Conservation (phyloP, 495 filamentous ascomycete genomes). For the Penicillium fimorum region DNA sequence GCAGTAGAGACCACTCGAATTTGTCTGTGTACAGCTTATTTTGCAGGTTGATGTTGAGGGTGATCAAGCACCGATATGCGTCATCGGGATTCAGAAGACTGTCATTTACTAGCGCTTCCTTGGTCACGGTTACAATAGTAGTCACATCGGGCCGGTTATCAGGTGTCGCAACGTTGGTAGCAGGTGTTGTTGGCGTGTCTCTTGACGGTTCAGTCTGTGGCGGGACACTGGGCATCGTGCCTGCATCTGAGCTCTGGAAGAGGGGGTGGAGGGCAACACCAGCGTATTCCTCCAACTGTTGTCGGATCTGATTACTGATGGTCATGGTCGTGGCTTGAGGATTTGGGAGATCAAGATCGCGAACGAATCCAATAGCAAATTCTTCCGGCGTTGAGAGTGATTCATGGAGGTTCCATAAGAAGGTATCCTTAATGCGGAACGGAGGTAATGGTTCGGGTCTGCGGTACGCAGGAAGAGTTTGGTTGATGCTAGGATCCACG, state of each 20-base stretch:
- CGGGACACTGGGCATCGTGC: slow-evolving; percentile 35
- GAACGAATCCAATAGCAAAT: slow-evolving; percentile 85
- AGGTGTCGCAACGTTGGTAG: slow-evolving; percentile 50
- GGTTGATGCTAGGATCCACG: slow-evolving; percentile 60
- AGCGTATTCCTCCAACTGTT: slow-evolving; percentile 94
- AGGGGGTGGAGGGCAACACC: slow-evolving; percentile 90
- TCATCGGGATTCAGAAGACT: slow-evolving; percentile 80
- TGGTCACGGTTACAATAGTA: slow-evolving; percentile 36
- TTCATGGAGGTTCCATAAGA: slow-evolving; percentile 97
- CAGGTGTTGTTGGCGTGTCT: slow-evolving; percentile 54
- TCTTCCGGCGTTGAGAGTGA: slow-evolving; percentile 90
- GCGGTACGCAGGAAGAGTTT: slow-evolving; percentile 70
- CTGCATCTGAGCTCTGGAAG: slow-evolving; percentile 61
- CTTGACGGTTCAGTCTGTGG: slow-evolving; percentile 40
- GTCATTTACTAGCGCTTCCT: slow-evolving; percentile 44
- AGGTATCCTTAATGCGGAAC: slow-evolving; percentile 86
- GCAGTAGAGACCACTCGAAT: slow-evolving; percentile 96
- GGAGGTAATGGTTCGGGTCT: slow-evolving; percentile 72
- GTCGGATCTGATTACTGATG: slow-evolving; percentile 90
- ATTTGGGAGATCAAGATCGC: slow-evolving; percentile 90
- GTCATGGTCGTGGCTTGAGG: slow-evolving; percentile 62
- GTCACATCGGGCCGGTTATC: slow-evolving; percentile 35
- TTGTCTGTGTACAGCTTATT: slow-evolving; percentile 94
- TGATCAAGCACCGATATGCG: slow-evolving; percentile 87
- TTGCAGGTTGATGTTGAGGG: slow-evolving; percentile 85